phyloP scores from a whole-genome alignment of 768 basidiomycete species.

The Lyophyllum semitale region DNA sequence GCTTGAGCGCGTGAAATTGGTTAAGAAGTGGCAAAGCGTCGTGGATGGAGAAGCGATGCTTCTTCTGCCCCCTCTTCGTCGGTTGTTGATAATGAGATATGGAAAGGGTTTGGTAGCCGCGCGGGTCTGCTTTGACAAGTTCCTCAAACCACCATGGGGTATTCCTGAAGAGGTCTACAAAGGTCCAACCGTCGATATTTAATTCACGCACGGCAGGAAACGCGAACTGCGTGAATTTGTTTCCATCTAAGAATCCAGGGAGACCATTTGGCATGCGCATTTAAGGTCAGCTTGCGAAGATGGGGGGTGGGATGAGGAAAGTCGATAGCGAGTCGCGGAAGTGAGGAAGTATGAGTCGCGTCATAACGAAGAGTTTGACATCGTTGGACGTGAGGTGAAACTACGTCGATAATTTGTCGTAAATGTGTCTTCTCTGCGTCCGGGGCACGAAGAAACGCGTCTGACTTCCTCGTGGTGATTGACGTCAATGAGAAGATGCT shows the following conservation, averaged over 20 bases:
- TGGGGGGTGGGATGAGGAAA: background rate
- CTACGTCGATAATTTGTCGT: background rate
- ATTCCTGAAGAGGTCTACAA: background rate
- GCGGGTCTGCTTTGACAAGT: background rate
- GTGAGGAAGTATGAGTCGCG: constrained; percentile 1
- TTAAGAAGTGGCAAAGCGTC: background rate
- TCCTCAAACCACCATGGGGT: background rate
- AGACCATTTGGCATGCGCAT: background rate
- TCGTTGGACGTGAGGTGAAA: background rate
- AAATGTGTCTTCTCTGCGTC: background rate
- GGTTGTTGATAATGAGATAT: background rate
- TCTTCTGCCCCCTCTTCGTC: background rate
- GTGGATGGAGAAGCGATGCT: background rate
- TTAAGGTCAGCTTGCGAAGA: background rate
- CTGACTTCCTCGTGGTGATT: background rate
- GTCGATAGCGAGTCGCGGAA: constrained; percentile 2
- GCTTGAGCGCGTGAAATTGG: background rate
- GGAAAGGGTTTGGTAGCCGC: background rate
- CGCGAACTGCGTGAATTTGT: background rate
- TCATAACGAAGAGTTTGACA: background rate
- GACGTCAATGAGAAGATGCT: background rate
- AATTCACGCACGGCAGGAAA: background rate
- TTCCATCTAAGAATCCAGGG: background rate
- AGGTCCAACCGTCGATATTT: background rate
- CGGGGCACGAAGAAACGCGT: background rate